Conservation (phyloP, 2,329 filamentous ascomycete genomes). For the Paramyrothecium roridum region DNA sequence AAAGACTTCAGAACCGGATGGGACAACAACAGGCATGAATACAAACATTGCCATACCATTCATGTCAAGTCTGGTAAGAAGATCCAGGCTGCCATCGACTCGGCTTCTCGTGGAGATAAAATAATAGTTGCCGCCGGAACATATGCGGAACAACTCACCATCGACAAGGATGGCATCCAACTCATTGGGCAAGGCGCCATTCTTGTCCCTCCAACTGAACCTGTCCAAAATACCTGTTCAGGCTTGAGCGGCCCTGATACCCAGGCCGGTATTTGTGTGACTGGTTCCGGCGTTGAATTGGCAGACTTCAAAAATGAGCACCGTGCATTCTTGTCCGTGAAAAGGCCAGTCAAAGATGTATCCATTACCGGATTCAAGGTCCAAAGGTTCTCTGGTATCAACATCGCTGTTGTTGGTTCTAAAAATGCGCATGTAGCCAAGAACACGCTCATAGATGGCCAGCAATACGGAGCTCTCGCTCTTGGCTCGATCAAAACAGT, state of each 20-base stretch:
- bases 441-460: conserved; percentile 23
- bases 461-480: conserved; percentile 29
- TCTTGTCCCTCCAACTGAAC: conserved; percentile 16
- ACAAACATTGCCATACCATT: no score
- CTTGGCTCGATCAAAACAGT: conserved; percentile 26
- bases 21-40: no score
- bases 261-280: conserved; percentile 29
- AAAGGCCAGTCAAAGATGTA: conserved; percentile 21
- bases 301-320: conserved; percentile 23
- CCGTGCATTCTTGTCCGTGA: conserved; percentile 20
- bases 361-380: conserved; percentile 29
- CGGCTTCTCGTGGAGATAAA: conserved; percentile 20
- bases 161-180: conserved; percentile 27
- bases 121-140: conserved; percentile 28
- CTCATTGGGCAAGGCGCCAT: conserved; percentile 22
- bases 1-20: no score
- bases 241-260: conserved; percentile 20
- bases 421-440: conserved; percentile 18
- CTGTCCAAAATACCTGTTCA: conserved; percentile 23
- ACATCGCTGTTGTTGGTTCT: conserved; percentile 31
- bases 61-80: not conserved
- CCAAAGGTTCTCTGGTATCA: conserved; percentile 26
- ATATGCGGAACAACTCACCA: conserved; percentile 30
- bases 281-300: conserved; percentile 21
- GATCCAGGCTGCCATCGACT: conserved; percentile 4